phyloP scores from a whole-genome alignment of 1,284 basidiomycete genomes.

The Mycena citricolor region DNA sequence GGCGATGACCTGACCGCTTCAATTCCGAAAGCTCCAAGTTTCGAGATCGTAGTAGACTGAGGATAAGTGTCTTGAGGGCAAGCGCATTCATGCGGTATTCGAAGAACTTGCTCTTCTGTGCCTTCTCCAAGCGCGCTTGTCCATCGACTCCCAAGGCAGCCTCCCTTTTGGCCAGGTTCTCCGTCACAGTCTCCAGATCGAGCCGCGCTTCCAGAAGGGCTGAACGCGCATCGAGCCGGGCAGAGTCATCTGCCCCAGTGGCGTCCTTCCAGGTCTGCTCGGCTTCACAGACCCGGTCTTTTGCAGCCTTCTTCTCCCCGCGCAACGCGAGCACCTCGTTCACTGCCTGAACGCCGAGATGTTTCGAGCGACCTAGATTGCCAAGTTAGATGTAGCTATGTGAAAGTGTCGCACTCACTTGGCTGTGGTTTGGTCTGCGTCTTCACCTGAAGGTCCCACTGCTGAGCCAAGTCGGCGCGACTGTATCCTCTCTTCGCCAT shows the following conservation, averaged over 20 bases:
- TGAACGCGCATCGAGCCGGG: too few relatives aligned
- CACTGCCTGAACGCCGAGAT: too few relatives aligned
- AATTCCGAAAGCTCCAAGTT: conserved; percentile 3
- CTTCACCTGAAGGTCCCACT: not conserved
- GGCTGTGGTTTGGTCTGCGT: not conserved
- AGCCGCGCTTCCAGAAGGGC: not conserved
- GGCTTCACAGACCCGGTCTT: too few relatives aligned
- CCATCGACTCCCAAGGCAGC: not conserved
- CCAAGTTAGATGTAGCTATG: too few relatives aligned
- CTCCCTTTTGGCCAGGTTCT: not conserved
- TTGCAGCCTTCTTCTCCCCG: too few relatives aligned
- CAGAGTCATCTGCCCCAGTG: too few relatives aligned
- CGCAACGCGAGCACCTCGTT: too few relatives aligned
- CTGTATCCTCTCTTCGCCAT: not conserved
- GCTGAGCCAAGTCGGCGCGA: not conserved
- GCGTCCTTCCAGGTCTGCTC: too few relatives aligned
- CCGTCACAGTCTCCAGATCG: not conserved
- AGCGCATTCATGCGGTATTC: not conserved
- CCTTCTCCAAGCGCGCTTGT: not conserved
- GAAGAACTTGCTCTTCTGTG: not conserved
- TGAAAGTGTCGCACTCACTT: too few relatives aligned
- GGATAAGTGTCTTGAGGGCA: conserved; percentile 2
- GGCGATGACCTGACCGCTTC: not conserved
- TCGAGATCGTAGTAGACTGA: not conserved
- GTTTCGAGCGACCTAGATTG: too few relatives aligned